Base-by-base conservation (phyloP, 2,329 filamentous ascomycete species). In the Pseudopyrenochaeta lycopersici region DNA sequence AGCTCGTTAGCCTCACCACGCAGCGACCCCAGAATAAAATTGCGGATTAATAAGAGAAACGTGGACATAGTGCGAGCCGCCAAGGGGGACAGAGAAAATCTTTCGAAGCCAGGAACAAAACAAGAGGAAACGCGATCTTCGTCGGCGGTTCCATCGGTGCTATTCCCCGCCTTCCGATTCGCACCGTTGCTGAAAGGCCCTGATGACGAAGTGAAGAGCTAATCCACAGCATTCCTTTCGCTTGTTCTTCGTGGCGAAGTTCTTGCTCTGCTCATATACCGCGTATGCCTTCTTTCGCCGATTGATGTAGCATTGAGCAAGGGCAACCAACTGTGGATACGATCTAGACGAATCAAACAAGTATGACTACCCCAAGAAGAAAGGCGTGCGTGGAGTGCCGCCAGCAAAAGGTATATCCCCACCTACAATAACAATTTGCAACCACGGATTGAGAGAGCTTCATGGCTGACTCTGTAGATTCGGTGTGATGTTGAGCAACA, bases 401-500 rank as follows among this genome's bases (percentile, higher is more conserved):
- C 41, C 72, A 75, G 56, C 72, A 75, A 63, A 75, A 75, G 66
- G 72, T 73, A 71, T 40, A 9, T 35, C n/a, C 40, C 49, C 36
- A 46, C 35, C 46, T 33, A 18, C 50, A 20, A 41, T 30, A 14
- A 39, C 33, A 49, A n/a, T 47, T 41, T 29, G 33, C 38, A 18
- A 56, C 39, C 36, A 14, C 40, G 44, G 30, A 40, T n/a, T 33
- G 41, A 12, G 52, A 27, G 46, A 27, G 41, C 14, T 38, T 18
- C 21, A 53, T 45, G 30, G 44, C 62, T 70, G 49, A 68, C 48
- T 15, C 7, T 56, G 18, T 51, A 75, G 72, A 75, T 75, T 45
- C 70, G 71, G 55, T 75, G 72, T 62, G 71, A 75, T 67, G 72
- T 75, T 36, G 71, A 75, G 57, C 71, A 75, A 54, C 64, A 69